Base-by-base conservation (phyloP, 257 asterid species). In the Gynochthodes officinalis region DNA sequence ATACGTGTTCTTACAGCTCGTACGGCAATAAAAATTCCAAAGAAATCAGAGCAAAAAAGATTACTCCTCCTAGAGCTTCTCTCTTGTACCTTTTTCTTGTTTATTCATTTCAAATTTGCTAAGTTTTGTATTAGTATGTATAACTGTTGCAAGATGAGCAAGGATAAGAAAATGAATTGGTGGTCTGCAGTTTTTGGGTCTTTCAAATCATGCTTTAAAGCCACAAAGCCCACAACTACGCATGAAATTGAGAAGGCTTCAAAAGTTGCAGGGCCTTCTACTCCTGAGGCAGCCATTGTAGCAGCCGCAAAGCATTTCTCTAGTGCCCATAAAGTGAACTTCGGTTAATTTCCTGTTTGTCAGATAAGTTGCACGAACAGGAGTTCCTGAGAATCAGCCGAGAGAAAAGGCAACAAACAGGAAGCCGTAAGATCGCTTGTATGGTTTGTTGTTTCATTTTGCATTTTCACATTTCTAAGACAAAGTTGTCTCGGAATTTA, bases 221-320 rank as follows among this genome's bases (percentile, higher is more conserved):
- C 53, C 15, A 53, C n/a, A n/a, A n/a, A n/a, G n/a, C n/a, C n/a
- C n/a, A n/a, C 80, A 28, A 39, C 40, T 9, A 64, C 67, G 13
- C 40, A 23, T 30, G 71, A 58, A 49, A 79, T 53, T 14, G 30
- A 21, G 69, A 77, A 60, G 75, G 23, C 65, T 42, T 55, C 79
- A 46, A 73, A 79, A 25, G 39, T 4, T 66, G 53, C 67, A 44
- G 70, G 53, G 64, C 72, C 80, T 46, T 14, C 55, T 66, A 64
- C 46, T 40, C 83, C 86, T 42, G 82, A 79, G 52, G 81, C 85
- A 30, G 50, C 82, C 4, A 79, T 82, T 80, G 75, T 84, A 49
- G 82, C 74, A 32, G 87, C 86, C 46, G 83, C 83, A 15, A 86
- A 84, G 76, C 84, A 86, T 76, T 84, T 86, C 77, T 82, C 91